These are phyloP conservation scores for Kalaharituber pfeilii DNA, from an alignment of 2,329 filamentous ascomycete species.

Conservation along the genomic window DNA sequence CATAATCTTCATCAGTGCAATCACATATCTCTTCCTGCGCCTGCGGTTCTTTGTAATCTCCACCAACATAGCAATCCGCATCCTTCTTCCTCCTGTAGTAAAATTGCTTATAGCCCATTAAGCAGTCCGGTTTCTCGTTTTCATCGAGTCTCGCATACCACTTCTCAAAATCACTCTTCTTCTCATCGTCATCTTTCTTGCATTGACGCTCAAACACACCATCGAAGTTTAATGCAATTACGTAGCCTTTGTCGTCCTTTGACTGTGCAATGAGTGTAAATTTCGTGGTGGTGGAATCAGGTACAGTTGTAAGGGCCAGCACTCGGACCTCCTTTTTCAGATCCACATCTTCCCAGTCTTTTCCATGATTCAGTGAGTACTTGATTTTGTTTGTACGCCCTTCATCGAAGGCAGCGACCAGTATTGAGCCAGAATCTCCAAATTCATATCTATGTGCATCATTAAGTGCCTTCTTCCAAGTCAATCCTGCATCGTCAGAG, in stretches of 20 bases:
- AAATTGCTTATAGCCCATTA: conserved; percentile 91
- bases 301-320: conserved; percentile 63
- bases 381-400: conserved; percentile 43
- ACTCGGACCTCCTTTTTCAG: conserved; percentile 54
- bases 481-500: conserved; percentile 77
- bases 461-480: conserved; percentile 55
- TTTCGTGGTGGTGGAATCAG: conserved; percentile 81
- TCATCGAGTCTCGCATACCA: conserved; percentile 75
- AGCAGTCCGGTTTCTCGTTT: conserved; percentile 63
- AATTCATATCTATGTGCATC: conserved; percentile 93
- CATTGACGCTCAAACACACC: conserved; percentile 67
- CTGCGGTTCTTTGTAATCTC: conserved; percentile 63
- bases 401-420: conserved; percentile 63
- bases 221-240: conserved; percentile 69
- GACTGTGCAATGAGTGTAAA: conserved; percentile 58
- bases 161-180: conserved; percentile 44
- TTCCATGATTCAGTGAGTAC: conserved; percentile 82
- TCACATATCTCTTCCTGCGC: conserved; percentile 57
- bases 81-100: conserved; percentile 72
- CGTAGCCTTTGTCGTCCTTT: conserved; percentile 36
- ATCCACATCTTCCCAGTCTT: conserved; percentile 57
- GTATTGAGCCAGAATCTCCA: conserved; percentile 75
- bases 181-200: conserved; percentile 40
- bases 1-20: conserved; percentile 71
- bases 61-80: conserved; percentile 73